Evolutionary conservation across 2,329 filamentous ascomycete species (phyloP).

Genomic region (Emergomyces orientalis): DNA sequence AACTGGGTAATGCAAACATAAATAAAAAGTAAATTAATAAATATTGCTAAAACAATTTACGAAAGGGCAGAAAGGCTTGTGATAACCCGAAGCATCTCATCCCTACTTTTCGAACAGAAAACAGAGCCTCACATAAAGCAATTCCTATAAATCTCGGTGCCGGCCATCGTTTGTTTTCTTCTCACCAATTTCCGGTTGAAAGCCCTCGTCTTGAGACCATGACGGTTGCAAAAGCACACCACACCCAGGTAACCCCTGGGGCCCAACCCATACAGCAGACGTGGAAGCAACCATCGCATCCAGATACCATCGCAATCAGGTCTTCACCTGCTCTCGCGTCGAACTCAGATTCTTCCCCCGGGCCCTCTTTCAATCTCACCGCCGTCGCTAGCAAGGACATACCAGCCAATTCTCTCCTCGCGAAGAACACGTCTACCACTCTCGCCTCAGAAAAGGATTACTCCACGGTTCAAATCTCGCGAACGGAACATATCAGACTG

Average conservation of each 20-base stretch:
- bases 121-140: neutral
- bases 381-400: conserved; percentile 48
- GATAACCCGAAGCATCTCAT: neutral
- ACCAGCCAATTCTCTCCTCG: conserved; percentile 55
- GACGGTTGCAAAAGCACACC: conserved; percentile 9
- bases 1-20: too few species aligned
- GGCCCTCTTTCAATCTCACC: conserved; percentile 49
- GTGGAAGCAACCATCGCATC: conserved; percentile 16
- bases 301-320: conserved; percentile 12
- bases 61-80: neutral
- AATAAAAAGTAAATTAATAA: neutral
- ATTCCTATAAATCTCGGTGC: too few species aligned
- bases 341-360: conserved; percentile 24
- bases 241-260: neutral
- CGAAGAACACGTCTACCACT: conserved; percentile 50
- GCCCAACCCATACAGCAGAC: conserved; percentile 9
- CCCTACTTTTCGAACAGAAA: neutral
- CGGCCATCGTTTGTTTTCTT: neutral
- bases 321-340: conserved; percentile 14
- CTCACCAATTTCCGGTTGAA: neutral
- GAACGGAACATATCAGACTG: conserved; percentile 49
- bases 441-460: conserved; percentile 41
- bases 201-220: neutral
- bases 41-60: neutral
- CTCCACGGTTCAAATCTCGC: conserved; percentile 54